Conservation (phyloP, 1,139 yeast genomes). For the Taiozyma onychis region DNA sequence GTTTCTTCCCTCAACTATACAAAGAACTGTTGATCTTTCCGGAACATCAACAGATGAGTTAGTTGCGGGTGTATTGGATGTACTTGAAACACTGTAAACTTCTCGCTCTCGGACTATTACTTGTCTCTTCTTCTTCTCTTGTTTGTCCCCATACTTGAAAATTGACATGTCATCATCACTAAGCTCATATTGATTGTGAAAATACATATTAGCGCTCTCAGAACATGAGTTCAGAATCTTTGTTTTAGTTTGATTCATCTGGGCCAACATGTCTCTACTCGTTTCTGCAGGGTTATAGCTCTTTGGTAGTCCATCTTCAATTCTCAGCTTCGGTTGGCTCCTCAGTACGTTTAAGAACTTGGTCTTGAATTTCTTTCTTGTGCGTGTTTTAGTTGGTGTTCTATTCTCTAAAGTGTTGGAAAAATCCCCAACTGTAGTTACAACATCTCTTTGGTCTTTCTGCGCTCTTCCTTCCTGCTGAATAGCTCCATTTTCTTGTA, state of each 20-base stretch:
- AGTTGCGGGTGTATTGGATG: background rate
- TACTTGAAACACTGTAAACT: background rate
- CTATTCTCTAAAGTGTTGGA: background rate
- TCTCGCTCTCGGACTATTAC: background rate
- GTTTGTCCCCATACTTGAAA: slow-evolving; percentile 4
- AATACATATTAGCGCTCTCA: slow-evolving; percentile 8
- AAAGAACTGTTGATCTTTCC: background rate
- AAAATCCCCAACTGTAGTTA: background rate
- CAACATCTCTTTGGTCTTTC: background rate
- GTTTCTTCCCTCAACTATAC: background rate
- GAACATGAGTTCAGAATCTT: slow-evolving; percentile 3
- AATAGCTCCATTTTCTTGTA: background rate
- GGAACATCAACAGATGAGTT: background rate
- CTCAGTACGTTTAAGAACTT: background rate
- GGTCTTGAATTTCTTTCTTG: background rate
- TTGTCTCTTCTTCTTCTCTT: background rate
- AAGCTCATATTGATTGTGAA: slow-evolving; percentile 9
- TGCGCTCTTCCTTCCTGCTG: background rate
- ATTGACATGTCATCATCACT: slow-evolving; percentile 17
- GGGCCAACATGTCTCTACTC: background rate
- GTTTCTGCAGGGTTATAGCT: background rate
- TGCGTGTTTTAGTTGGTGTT: background rate
- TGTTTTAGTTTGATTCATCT: background rate
- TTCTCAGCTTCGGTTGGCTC: background rate
- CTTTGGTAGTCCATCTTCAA: background rate